Conservation (phyloP, 2,329 filamentous ascomycete genomes). For the Penicillium sclerotigenum region DNA sequence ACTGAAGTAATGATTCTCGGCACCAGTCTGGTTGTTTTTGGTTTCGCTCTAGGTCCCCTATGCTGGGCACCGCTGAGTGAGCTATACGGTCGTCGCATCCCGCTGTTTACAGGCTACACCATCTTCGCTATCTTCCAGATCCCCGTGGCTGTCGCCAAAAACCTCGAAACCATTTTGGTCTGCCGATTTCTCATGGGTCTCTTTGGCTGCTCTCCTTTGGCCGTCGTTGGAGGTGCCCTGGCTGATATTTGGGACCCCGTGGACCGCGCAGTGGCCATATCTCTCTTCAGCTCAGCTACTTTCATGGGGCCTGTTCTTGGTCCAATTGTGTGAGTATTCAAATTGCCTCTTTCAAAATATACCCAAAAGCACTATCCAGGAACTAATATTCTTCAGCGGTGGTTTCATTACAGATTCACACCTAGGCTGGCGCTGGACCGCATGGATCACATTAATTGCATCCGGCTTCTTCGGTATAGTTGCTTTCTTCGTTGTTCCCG, state of each 20-base stretch:
- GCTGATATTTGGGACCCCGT: conserved; percentile 51
- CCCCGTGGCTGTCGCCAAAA: conserved; percentile 51
- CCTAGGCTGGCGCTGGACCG: conserved; percentile 59
- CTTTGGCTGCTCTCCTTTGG: conserved; percentile 50
- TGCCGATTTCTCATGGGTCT: conserved; percentile 53
- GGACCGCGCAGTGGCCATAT: conserved; percentile 47
- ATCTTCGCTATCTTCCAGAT: conserved; percentile 54
- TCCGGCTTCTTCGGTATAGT: conserved; percentile 42
- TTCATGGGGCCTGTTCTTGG: conserved; percentile 51
- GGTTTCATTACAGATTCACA: conserved; percentile 50
- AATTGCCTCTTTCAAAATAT: not conserved
- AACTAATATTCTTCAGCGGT: conserved; percentile 27
- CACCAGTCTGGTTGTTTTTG: conserved; percentile 50
- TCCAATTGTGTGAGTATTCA: conserved; percentile 42
- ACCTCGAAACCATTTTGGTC: conserved; percentile 52
- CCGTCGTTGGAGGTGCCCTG: conserved; percentile 50
- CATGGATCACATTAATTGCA: conserved; percentile 55
- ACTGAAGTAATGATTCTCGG: conserved; percentile 50
- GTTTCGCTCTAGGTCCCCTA: conserved; percentile 40
- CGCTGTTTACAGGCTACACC: conserved; percentile 48
- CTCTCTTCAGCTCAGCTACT: conserved; percentile 45
- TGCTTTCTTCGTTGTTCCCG: conserved; percentile 48
- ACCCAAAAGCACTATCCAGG: not conserved
- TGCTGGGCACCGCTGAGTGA: conserved; percentile 46
- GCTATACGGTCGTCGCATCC: conserved; percentile 48